Conservation (phyloP, 2,329 filamentous ascomycete species). For the Fusarium neocosmosporiellum region DNA sequence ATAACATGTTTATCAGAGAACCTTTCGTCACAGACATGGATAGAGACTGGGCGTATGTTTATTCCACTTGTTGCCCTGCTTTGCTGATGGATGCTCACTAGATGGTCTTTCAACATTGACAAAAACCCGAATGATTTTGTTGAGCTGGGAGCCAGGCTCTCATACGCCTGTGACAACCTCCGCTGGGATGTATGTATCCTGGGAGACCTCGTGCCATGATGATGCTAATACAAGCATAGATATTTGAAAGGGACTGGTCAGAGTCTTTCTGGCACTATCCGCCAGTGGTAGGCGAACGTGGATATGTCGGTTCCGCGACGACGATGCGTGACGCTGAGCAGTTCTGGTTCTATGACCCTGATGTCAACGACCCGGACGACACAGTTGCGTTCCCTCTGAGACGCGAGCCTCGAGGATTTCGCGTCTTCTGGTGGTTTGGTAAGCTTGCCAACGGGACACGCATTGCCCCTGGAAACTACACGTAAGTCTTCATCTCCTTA, state of each 20-base stretch:
- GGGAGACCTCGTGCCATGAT: neutral
- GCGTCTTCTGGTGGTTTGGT: conserved; percentile 56
- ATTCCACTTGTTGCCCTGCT: accelerated
- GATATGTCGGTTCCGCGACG: conserved; percentile 57
- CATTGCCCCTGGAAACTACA: conserved; percentile 55
- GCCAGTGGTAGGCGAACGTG: conserved; percentile 49
- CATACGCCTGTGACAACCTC: conserved; percentile 49
- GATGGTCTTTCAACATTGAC: conserved; percentile 49
- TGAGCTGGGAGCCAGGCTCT: conserved; percentile 44
- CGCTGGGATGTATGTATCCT: conserved; percentile 50
- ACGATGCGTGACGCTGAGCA: conserved; percentile 50
- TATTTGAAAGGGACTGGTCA: conserved; percentile 53
- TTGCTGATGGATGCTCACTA: conserved; percentile 19
- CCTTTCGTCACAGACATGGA: conserved; percentile 42
- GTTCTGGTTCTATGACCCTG: conserved; percentile 50
- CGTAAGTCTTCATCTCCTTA: conserved; percentile 42
- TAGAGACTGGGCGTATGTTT: conserved; percentile 40
- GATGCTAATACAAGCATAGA: conserved; percentile 36
- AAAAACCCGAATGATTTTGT: conserved; percentile 45
- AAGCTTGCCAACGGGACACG: conserved; percentile 55
- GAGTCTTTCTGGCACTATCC: conserved; percentile 57
- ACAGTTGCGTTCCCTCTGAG: conserved; percentile 52
- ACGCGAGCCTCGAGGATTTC: conserved; percentile 48
- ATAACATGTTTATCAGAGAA: conserved; percentile 49
- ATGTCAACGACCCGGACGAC: conserved; percentile 51